Conservation (phyloP, 2,329 filamentous ascomycete species). For the Fusarium secorum region DNA sequence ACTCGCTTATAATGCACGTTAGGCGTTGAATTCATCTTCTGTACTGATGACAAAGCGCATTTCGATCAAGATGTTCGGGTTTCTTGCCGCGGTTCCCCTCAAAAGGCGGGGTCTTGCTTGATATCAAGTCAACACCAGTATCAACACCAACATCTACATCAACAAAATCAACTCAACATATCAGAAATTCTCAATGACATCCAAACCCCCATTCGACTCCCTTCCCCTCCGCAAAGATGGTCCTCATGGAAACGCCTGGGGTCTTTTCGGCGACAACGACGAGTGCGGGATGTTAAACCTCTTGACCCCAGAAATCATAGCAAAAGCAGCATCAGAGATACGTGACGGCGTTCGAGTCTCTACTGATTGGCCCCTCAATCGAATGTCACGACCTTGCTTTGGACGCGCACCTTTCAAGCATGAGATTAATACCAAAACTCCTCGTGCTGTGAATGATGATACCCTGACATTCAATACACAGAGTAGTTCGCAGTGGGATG, state of each 20-base stretch:
- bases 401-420: slow-evolving; percentile 44
- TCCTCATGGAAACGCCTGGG: slow-evolving; percentile 64
- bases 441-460: slow-evolving; percentile 46
- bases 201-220: slow-evolving; percentile 49
- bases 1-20: too few relatives aligned
- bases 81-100: slow-evolving; percentile 9
- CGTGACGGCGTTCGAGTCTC: slow-evolving; percentile 44
- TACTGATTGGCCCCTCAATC: slow-evolving; percentile 46
- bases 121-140: neutral
- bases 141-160: neutral
- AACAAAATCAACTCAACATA: neutral
- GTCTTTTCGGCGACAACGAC: slow-evolving; percentile 59
- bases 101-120: neutral
- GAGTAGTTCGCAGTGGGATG: slow-evolving; percentile 52
- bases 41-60: neutral
- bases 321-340: slow-evolving; percentile 43
- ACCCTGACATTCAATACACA: slow-evolving; percentile 48
- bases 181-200: neutral
- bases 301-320: slow-evolving; percentile 50
- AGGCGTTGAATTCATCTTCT: rapidly evolving
- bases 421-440: slow-evolving; percentile 38
- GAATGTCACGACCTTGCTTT: slow-evolving; percentile 47
- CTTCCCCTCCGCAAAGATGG: slow-evolving; percentile 60
- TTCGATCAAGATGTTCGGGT: neutral
- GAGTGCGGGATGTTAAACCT: slow-evolving; percentile 64